Conservation (phyloP, 495 filamentous ascomycete species). For the Podospora didyma region DNA sequence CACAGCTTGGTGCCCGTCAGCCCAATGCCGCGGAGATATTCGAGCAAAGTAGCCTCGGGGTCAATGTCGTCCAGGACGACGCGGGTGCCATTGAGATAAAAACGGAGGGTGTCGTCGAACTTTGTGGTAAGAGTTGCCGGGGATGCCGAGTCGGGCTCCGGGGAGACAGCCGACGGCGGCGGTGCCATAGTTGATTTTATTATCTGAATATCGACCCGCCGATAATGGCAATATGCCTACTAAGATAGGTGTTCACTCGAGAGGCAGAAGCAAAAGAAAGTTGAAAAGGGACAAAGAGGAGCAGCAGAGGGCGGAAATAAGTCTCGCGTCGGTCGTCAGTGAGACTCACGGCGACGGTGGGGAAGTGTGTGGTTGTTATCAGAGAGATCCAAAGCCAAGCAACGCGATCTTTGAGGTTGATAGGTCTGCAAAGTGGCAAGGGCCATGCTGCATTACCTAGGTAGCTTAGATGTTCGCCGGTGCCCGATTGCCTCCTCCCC, state of each 20-base stretch:
- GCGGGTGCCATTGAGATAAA: constrained; percentile 95
- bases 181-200: constrained; percentile 32
- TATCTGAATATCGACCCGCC: too few species aligned
- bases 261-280: too few species aligned
- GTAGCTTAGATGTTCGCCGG: too few species aligned
- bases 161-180: constrained; percentile 44
- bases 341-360: neutral
- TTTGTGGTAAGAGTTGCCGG: constrained; percentile 31
- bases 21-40: constrained; percentile 87
- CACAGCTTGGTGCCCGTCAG: constrained; percentile 69
- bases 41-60: constrained; percentile 87
- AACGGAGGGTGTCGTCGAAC: constrained; percentile 58
- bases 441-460: too few species aligned
- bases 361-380: neutral
- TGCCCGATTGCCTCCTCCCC: neutral
- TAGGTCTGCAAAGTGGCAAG: too few species aligned
- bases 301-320: too few species aligned
- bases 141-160: constrained; percentile 28
- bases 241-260: too few species aligned
- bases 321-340: too few species aligned
- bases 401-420: too few species aligned
- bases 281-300: too few species aligned
- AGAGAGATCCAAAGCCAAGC: too few species aligned
- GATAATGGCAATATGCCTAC: too few species aligned
- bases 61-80: constrained; percentile 78